Conservation (phyloP, 352 stramenopile species). For the Chrysophaeum taylorii region DNA sequence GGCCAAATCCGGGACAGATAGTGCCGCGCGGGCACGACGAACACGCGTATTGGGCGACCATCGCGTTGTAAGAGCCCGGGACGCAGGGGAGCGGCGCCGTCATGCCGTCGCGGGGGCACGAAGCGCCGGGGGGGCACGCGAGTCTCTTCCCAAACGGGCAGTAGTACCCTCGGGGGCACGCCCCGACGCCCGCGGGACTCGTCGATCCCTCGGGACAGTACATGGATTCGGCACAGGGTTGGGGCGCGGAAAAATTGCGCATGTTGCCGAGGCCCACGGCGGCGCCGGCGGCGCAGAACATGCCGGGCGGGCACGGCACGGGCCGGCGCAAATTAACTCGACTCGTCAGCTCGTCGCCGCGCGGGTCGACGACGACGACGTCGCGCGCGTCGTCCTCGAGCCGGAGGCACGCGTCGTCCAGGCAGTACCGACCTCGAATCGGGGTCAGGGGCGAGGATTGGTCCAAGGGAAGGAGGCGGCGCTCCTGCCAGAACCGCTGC, state of each 20-base stretch:
- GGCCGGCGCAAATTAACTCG: slow-evolving; percentile 55
- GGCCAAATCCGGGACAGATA: slow-evolving; percentile 81
- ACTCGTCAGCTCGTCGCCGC: slow-evolving; percentile 55
- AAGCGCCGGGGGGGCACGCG: slow-evolving; percentile 74
- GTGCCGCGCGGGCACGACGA: slow-evolving; percentile 72
- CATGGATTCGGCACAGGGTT: slow-evolving; percentile 62
- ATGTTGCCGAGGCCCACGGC: slow-evolving; percentile 56
- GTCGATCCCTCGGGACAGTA: slow-evolving; percentile 76
- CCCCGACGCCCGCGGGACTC: slow-evolving; percentile 60
- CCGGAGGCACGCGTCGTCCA: slow-evolving; percentile 74
- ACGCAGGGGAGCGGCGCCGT: slow-evolving; percentile 70
- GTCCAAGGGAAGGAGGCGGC: slow-evolving; percentile 71
- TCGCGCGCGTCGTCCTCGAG: slow-evolving; percentile 62
- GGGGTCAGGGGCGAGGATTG: slow-evolving; percentile 54
- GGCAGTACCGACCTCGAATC: slow-evolving; percentile 77
- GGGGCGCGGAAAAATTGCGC: slow-evolving; percentile 71
- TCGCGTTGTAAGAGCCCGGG: slow-evolving; percentile 80
- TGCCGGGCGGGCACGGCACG: slow-evolving; percentile 65
- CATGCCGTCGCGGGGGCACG: slow-evolving; percentile 69
- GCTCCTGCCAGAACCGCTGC: slow-evolving; percentile 81
- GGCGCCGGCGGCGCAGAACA: slow-evolving; percentile 73
- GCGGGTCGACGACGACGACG: slow-evolving; percentile 55
- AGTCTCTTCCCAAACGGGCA: slow-evolving; percentile 73
- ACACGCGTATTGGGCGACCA: slow-evolving; percentile 75
- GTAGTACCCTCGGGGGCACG: slow-evolving; percentile 75